These are phyloP conservation scores for Ophiorrhiza pumila DNA, from an alignment of 257 asterid genomes.

Conservation along the genomic window DNA sequence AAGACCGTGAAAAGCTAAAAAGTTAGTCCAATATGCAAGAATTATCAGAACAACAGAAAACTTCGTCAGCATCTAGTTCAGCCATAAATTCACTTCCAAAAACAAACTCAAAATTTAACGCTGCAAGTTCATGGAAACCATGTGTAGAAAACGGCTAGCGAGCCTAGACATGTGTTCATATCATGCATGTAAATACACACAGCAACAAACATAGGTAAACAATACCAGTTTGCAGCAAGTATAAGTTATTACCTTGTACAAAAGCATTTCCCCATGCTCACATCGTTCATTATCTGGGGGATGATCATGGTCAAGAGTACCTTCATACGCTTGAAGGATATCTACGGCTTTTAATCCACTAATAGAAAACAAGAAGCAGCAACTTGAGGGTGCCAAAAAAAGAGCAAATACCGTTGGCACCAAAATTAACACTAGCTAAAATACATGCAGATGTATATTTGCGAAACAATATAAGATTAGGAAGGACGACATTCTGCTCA, in stretches of 20 bases:
- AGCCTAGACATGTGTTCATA: no score
- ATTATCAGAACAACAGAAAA: neutral
- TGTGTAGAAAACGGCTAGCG: neutral
- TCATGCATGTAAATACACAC: neutral
- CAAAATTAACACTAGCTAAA: neutral
- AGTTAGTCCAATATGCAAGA: neutral
- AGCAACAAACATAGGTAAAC: neutral
- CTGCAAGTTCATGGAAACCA: neutral
- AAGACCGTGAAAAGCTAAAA: neutral
- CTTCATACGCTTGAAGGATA: slow-evolving; percentile 97
- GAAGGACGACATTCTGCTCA: neutral
- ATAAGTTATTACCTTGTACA: slow-evolving; percentile 68
- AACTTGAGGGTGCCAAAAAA: neutral
- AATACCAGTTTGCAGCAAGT: neutral
- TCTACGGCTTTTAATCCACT: slow-evolving; percentile 96
- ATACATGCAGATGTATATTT: neutral
- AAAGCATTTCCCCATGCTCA: slow-evolving; percentile 98
- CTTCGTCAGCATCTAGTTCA: neutral
- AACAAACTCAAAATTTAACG: neutral
- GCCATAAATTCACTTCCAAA: neutral
- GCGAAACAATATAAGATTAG: neutral
- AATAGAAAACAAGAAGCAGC: slow-evolving; percentile 10
- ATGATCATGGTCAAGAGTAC: slow-evolving; percentile 95
- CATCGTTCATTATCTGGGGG: slow-evolving; percentile 95
- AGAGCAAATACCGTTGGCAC: neutral